Conservation (phyloP, 495 filamentous ascomycete genomes). For the Aspergillus bridgeri region DNA sequence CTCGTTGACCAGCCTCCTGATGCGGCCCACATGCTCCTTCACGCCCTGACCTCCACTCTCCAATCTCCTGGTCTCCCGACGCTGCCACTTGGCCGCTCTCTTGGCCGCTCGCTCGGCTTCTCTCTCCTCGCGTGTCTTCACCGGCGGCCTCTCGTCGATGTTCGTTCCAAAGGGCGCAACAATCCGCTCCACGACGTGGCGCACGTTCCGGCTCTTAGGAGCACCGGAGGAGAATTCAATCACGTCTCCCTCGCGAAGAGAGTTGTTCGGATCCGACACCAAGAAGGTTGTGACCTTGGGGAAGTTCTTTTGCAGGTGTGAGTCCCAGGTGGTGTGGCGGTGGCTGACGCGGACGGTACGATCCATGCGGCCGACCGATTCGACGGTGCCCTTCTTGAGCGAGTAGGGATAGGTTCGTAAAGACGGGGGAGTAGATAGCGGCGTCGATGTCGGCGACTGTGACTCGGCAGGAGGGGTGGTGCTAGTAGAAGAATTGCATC, state of each 20-base stretch:
- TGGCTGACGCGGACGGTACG: constrained; percentile 41
- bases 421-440: constrained; percentile 19
- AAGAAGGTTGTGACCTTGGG: constrained; percentile 44
- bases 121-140: constrained; percentile 62
- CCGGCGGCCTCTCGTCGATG: constrained; percentile 58
- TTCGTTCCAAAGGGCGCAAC: constrained; percentile 66
- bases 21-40: constrained; percentile 24
- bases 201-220: constrained; percentile 61
- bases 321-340: constrained; percentile 37
- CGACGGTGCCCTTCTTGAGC: constrained; percentile 42
- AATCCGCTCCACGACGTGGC: constrained; percentile 74
- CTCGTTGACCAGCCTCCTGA: constrained; percentile 17
- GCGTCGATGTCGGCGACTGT: constrained; percentile 1
- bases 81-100: constrained; percentile 47
- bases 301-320: constrained; percentile 40
- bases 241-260: constrained; percentile 71
- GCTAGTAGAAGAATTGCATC: constrained; percentile 21
- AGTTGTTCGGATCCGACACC: constrained; percentile 73
- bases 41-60: constrained; percentile 9
- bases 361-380: constrained; percentile 45
- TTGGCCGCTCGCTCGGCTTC: constrained; percentile 45
- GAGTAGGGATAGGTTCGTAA: constrained; percentile 40
- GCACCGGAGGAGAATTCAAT: constrained; percentile 70
- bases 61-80: constrained; percentile 37
- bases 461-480: constrained; percentile 13